phyloP scores from a whole-genome alignment of 495 filamentous ascomycete species.

The Penicillium cinerascens region DNA sequence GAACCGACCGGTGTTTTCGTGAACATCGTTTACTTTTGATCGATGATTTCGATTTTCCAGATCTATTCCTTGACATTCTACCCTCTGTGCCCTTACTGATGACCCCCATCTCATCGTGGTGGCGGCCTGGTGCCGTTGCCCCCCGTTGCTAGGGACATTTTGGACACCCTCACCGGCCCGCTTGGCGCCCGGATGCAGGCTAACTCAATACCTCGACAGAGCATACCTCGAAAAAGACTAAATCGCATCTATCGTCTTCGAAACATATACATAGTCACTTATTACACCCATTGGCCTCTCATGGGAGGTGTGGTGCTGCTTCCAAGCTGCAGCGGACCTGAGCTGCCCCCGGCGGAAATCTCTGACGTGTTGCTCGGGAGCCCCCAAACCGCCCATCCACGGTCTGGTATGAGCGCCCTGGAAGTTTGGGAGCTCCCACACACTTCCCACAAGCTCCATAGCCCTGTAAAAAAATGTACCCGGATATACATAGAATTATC shows the following conservation, averaged over 20 bases:
- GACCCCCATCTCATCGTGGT: constrained; percentile 6
- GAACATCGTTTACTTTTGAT: not conserved
- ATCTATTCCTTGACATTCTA: not conserved
- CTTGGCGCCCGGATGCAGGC: constrained; percentile 42
- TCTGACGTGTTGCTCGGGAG: constrained; percentile 35
- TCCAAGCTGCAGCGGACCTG: constrained; percentile 11
- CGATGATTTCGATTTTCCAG: not conserved
- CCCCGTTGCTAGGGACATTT: constrained; percentile 29
- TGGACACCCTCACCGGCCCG: constrained; percentile 36
- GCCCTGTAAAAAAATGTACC: not conserved
- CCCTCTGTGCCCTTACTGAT: not conserved
- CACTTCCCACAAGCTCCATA: not conserved
- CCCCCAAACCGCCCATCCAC: constrained; percentile 7
- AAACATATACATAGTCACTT: too few species aligned
- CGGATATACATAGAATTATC: not conserved
- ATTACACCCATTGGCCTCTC: not conserved
- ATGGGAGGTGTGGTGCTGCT: constrained; percentile 5
- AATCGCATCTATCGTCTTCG: not conserved
- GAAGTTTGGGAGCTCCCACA: constrained; percentile 1
- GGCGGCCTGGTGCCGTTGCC: constrained; percentile 7
- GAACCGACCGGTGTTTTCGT: constrained; percentile 31
- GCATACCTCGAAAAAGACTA: not conserved
- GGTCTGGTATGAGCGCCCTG: not conserved
- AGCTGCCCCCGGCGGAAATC: constrained; percentile 22
- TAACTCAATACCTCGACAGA: not conserved